A percentile compares a stretch with the other conserved stretches of the same genome.
phyloP scores from a whole-genome alignment of 331 rosid species.

The Quercus lobata region DNA sequence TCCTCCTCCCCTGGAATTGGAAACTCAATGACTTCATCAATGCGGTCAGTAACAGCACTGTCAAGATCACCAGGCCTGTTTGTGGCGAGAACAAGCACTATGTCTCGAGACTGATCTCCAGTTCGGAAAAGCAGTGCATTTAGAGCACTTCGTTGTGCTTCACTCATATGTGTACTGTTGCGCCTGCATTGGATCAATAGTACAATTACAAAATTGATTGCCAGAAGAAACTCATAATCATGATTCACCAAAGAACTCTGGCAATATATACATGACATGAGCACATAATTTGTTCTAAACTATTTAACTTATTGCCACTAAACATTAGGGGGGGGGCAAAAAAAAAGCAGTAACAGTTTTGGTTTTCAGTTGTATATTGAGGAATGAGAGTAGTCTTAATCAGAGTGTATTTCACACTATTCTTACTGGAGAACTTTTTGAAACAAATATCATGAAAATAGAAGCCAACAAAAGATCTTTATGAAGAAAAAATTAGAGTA shows the following conservation, averaged over 20 bases:
- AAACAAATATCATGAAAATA: not conserved
- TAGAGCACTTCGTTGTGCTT: constrained; percentile 97
- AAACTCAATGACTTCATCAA: constrained; percentile 94
- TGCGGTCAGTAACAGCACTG: constrained; percentile 80
- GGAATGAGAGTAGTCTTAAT: not conserved
- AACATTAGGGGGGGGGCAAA: not conserved
- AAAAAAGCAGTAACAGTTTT: not conserved
- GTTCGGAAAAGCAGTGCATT: constrained; percentile 97
- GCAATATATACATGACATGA: not conserved
- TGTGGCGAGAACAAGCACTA: constrained; percentile 95
- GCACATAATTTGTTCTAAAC: not conserved
- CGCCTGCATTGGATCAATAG: constrained; percentile 59
- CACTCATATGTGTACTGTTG: constrained; percentile 88
- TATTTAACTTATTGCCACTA: not conserved
- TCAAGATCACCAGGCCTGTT: constrained; percentile 97
- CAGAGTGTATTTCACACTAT: not conserved
- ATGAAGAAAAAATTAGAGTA: not conserved
- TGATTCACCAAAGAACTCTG: not conserved
- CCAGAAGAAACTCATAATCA: not conserved
- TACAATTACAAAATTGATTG: constrained; percentile 9
- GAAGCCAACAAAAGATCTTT: not conserved
- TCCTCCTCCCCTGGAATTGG: constrained; percentile 95
- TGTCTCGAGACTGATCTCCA: constrained; percentile 98
- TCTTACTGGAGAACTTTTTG: not conserved
- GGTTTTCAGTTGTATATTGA: not conserved